Conservation (phyloP, 129 eudicot genomes). For the Smallanthus sonchifolius region DNA sequence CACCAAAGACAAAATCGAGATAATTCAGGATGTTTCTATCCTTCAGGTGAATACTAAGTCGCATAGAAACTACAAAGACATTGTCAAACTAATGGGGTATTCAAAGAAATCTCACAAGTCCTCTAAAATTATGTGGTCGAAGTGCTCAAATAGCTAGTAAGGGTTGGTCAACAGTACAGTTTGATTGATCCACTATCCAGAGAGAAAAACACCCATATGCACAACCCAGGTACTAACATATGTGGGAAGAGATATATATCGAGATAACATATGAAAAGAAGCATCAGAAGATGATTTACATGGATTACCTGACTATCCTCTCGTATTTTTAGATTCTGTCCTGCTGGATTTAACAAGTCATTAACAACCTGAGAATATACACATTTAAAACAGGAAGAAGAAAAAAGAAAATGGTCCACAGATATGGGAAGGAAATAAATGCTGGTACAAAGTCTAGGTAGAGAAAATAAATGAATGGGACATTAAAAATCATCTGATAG, state of each 20-base stretch:
- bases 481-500: not conserved
- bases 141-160: not conserved
- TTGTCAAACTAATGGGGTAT: not conserved
- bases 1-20: not conserved
- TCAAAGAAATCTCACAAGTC: not conserved
- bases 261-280: constrained; percentile 10
- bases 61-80: not conserved
- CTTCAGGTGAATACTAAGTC: not conserved
- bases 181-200: not conserved
- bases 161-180: not conserved
- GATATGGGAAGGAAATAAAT: not conserved
- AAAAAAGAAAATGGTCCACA: constrained; percentile 8
- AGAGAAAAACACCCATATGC: not conserved
- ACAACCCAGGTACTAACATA: not conserved
- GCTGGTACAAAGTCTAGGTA: not conserved
- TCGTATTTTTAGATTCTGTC: constrained; percentile 83
- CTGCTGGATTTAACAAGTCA: constrained; percentile 95
- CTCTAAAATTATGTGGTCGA: not conserved
- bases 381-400: not conserved
- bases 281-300: constrained; percentile 5
- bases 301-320: constrained; percentile 79
- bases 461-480: not conserved
- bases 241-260: not conserved
- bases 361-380: constrained; percentile 75
- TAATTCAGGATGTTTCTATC: not conserved